Base-by-base conservation (phyloP, 164 flowering plant genomes). In the Annona cherimola region DNA sequence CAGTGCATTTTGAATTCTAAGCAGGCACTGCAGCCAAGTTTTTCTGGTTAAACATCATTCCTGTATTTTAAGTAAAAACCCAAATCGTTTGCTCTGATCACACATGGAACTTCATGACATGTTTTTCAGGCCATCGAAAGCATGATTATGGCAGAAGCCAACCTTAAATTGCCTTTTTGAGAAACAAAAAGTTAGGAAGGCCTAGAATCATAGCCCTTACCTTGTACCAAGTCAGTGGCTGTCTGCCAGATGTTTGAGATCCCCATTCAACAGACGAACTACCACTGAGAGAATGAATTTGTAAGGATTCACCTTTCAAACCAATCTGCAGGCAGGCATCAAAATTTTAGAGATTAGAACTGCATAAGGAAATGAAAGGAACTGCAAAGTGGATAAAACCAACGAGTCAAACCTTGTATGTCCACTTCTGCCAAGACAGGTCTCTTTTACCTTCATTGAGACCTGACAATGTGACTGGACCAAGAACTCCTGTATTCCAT, bases 401-500 rank as follows among this genome's bases (percentile, higher is more conserved):
- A 26, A 20, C 19, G 67, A 65, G 42, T 16, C 79, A 66, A 2
- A 96, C 98, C 98, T 93, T 92, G 90, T 96, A 93, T 70, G 94
- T 82, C 99, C 99, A 96, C 76, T 87, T 87, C 81, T 86, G 88
- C 80, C 82, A 80, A 12, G 99, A 75, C 79, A 96, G 76, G 79
- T 92, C 97, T 78, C 92, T 80, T 71, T 79, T 84, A 16, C 97
- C 95, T 63, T 89, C 89, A 69, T 90, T 86, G 40, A 95, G 90
- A 70, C 97, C 97, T 42, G 75, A 80, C 75, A 96, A 76, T 41
- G 85, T 80, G 50, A 96, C 92, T 8, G 98, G 99, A n/a, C 99
- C 99, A 71, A 93, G 87, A 76, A 96, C 92, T 55, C 99, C 99
- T 68, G 92, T 86, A 81, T 96, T 92, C 94, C 96, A 89, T 61